Percentiles rank a stretch among this genome's conserved stretches.
These are phyloP conservation scores for Xylaria sp. DNA, from an alignment of 2,329 filamentous ascomycete species.

Conservation along the genomic window DNA sequence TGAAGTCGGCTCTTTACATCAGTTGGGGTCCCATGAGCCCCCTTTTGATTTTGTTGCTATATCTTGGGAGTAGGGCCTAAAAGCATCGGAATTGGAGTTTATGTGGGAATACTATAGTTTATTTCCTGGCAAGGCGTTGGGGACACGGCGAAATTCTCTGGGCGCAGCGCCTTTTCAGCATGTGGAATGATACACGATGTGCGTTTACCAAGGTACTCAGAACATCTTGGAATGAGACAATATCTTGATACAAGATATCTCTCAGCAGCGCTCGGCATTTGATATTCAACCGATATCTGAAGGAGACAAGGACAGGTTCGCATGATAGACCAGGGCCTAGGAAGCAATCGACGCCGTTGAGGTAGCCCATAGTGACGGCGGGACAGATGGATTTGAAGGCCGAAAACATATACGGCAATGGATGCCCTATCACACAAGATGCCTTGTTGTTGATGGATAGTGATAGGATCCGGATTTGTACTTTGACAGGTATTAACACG, in stretches of 20 bases:
- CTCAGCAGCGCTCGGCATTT: slow-evolving; percentile 32
- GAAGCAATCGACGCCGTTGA: slow-evolving; percentile 20
- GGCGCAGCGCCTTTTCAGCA: slow-evolving; percentile 43
- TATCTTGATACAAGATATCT: slow-evolving; percentile 39
- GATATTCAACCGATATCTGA: slow-evolving; percentile 37
- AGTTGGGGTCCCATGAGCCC: slow-evolving; percentile 22
- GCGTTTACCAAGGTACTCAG: slow-evolving; percentile 31
- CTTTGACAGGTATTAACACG: slow-evolving; percentile 10
- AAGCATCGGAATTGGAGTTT: slow-evolving; percentile 49
- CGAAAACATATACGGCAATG: slow-evolving; percentile 15
- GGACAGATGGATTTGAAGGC: slow-evolving; percentile 18
- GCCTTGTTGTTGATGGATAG: slow-evolving; percentile 13
- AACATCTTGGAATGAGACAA: slow-evolving; percentile 33
- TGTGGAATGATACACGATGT: slow-evolving; percentile 39
- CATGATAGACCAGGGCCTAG: slow-evolving; percentile 32
- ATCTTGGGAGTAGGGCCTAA: slow-evolving; percentile 37
- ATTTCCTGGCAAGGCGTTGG: slow-evolving; percentile 48
- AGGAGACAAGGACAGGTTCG: slow-evolving; percentile 33
- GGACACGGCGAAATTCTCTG: slow-evolving; percentile 39
- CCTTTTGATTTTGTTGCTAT: slow-evolving; percentile 35
- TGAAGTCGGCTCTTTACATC: slow-evolving; percentile 56
- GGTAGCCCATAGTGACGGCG: slow-evolving; percentile 11
- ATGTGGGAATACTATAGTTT: slow-evolving; percentile 39
- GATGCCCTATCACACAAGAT: slow-evolving; percentile 17
- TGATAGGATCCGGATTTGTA: slow-evolving; percentile 16